phyloP scores from a whole-genome alignment of 2,329 filamentous ascomycete species.

The Elsinoe necatrix region DNA sequence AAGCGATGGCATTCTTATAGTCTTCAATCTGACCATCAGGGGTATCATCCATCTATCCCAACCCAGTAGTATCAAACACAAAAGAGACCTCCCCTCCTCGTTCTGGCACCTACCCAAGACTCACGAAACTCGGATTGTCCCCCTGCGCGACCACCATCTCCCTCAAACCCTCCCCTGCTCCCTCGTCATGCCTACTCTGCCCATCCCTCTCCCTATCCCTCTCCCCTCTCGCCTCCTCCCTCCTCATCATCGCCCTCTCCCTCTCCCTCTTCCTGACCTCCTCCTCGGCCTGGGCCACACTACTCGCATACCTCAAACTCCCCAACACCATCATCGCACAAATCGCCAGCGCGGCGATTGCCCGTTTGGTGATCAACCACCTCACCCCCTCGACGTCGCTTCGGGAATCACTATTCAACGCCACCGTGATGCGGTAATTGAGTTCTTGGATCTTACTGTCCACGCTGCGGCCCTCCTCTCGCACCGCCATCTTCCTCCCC shows the following conservation, averaged over 20 bases:
- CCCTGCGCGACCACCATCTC: constrained; percentile 20
- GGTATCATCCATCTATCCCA: constrained; percentile 3
- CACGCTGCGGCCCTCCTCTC: constrained; percentile 76
- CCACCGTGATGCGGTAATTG: constrained; percentile 91
- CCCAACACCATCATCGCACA: constrained; percentile 39
- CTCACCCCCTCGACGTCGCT: constrained; percentile 85
- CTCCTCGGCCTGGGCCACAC: constrained; percentile 32
- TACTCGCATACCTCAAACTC: constrained; percentile 34
- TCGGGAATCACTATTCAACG: constrained; percentile 80
- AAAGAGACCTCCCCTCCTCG: background rate
- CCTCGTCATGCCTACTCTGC: background rate
- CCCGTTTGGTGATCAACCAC: constrained; percentile 69
- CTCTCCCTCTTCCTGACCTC: constrained; percentile 33
- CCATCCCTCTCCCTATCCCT: constrained; percentile 8
- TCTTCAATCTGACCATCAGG: background rate
- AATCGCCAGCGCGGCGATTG: constrained; percentile 50
- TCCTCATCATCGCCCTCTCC: background rate
- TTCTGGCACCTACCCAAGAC: constrained; percentile 23
- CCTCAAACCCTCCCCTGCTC: background rate
- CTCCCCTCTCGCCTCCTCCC: background rate
- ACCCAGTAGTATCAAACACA: background rate
- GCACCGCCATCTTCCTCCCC: constrained; percentile 84
- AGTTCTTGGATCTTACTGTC: constrained; percentile 87
- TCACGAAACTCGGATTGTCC: constrained; percentile 28
- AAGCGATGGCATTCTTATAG: background rate